Conservation (phyloP, 2,329 filamentous ascomycete genomes). For the Diaporthe eres region DNA sequence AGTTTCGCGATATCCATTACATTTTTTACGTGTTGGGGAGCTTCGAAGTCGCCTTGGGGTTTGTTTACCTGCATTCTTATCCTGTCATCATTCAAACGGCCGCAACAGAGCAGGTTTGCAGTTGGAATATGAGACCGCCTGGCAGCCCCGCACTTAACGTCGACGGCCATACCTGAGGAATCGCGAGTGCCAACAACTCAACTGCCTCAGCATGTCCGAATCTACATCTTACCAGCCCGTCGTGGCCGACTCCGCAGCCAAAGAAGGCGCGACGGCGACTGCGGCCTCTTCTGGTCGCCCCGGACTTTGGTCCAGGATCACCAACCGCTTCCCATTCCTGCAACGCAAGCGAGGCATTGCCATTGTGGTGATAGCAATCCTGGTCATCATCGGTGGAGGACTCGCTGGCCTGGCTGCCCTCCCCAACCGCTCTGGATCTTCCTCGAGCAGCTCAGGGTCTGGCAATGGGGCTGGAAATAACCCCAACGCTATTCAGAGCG, state of each 20-base stretch:
- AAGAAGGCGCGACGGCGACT: slow-evolving; percentile 41
- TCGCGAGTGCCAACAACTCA: neutral
- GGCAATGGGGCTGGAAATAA: slow-evolving; percentile 24
- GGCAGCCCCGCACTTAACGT: neutral
- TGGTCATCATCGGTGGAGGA: slow-evolving; percentile 54
- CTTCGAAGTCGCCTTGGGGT: neutral
- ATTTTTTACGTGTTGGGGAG: neutral
- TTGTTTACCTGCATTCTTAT: slow-evolving; percentile 29
- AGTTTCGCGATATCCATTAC: neutral
- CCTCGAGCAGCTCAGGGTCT: slow-evolving; percentile 4
- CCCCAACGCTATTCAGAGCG: slow-evolving; percentile 53
- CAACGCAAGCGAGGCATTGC: slow-evolving; percentile 49
- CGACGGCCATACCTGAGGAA: slow-evolving; percentile 4
- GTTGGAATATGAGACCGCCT: slow-evolving; percentile 26
- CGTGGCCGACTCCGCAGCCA: neutral
- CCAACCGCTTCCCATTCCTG: slow-evolving; percentile 49
- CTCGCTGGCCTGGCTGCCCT: slow-evolving; percentile 53
- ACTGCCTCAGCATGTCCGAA: slow-evolving; percentile 26
- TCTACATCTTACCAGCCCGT: slow-evolving; percentile 31
- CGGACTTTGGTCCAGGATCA: slow-evolving; percentile 42
- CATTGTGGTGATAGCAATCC: slow-evolving; percentile 45
- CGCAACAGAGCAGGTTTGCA: neutral
- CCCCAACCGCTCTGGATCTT: slow-evolving; percentile 37
- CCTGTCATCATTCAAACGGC: neutral
- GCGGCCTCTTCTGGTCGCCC: neutral